These are phyloP conservation scores for Uronychia setigera DNA, from an alignment of 73 alveolate species.

Conservation along the genomic window DNA sequence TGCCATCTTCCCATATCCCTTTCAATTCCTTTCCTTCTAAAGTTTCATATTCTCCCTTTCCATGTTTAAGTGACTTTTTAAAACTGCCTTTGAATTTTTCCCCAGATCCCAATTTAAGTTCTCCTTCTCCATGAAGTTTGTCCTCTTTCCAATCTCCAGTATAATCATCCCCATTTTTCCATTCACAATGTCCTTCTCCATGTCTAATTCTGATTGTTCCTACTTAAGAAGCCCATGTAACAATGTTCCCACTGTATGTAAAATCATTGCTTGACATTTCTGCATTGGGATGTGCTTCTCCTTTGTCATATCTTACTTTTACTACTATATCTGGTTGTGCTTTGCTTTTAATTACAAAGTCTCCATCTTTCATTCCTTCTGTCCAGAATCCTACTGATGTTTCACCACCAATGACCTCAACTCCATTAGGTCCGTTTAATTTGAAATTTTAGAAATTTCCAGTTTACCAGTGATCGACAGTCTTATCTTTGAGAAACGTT, in stretches of 20 bases:
- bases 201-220: neutral
- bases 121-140: neutral
- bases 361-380: neutral
- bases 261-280: neutral
- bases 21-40: neutral
- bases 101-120: neutral
- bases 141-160: neutral
- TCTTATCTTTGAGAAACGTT: too few relatives aligned
- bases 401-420: too few relatives aligned
- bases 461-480: too few relatives aligned
- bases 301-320: neutral
- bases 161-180: neutral
- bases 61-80: neutral
- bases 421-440: too few relatives aligned
- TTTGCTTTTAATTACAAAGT: neutral
- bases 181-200: neutral
- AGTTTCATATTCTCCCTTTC: neutral
- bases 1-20: neutral
- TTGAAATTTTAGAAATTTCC: too few relatives aligned
- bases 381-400: neutral
- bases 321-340: neutral
- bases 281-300: neutral
- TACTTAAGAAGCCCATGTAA: neutral
- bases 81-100: neutral
- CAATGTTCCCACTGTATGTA: neutral